Base-by-base conservation (phyloP, 2,329 filamentous ascomycete species). In the Cladosporium halotolerans region DNA sequence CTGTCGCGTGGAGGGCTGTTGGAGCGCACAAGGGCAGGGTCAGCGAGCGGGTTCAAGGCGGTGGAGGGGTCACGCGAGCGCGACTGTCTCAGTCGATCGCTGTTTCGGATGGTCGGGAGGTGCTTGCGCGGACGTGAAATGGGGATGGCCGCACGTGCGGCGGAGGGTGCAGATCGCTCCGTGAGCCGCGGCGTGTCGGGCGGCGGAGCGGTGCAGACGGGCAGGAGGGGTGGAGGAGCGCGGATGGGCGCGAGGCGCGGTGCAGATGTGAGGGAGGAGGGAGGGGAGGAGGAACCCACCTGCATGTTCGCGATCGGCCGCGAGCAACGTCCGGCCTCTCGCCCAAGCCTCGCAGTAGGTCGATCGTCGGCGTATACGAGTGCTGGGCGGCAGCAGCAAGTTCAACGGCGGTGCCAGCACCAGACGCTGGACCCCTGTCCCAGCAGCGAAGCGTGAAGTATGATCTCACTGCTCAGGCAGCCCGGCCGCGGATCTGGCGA, bases 1-100 rank as follows among this genome's bases (percentile, higher is more conserved):
- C 53, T 73, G 73, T 61, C 73, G 66, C 45, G 70, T 63, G 55
- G 69, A 66, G 56, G 68, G 64, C 70, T 72, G 64, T 48, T 33
- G 31, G 42, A 16, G 18, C 6, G 32, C 48, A 16, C 18, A 51
- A 44, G 18, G 31, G 18, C 40, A 38, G 31, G 40, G 36, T 51
- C 18, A 51, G 48, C 48, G 42, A 51, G 40, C 31, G 44, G 11
- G 40, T 23, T 44, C 48, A 51, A 40, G 23, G 32, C 48, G 48
- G 40, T 39, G 7, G 48, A 14, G 42, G 48, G 31, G 48, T 51
- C 48, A 51, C 48, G 48, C 48, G 48, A 51, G 48, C 39, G 48
- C 38, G 48, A 18, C 11, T 44, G 48, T 51, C 48, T 51, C 48
- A 31, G 48, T 36, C 44, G 48, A 23, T 42, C 40, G 48, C 13